Base-by-base conservation (phyloP, 352 stramenopile genomes). In the Phytophthora pisi region DNA sequence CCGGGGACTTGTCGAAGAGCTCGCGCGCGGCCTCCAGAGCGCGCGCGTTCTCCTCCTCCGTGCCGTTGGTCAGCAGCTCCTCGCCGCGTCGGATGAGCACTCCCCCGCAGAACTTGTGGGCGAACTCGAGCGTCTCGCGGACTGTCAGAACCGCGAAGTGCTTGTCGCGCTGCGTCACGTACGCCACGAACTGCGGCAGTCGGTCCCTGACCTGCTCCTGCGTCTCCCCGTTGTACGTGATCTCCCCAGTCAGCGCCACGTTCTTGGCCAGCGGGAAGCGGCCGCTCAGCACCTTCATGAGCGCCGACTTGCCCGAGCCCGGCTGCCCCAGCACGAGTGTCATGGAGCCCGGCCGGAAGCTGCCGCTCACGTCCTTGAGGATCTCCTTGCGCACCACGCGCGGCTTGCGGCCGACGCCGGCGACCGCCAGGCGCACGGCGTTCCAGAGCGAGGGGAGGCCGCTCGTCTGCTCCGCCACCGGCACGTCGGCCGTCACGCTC, bases 251-350 rank as follows among this genome's bases (percentile, higher is more conserved):
- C 10, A 80, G n/a, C 4, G 20, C 50, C 47, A 81, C 65, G 51
- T 64, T 79, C 51, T 72, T 72, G 30, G 52, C 28, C 45, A 66
- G 36, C 7, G 62, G 64, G 58, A 84, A 81, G 4, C 72, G 67
- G 1, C 71, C 71, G 51, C 57, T 70, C 23, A 84, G 67, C 18
- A 79, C 54, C 55, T 84, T 80, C 53, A 84, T 72, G 11, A 82
- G 62, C 40, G 76, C 60, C 13, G 73, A 81, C 51, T 84, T 81
- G 54, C 73, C 76, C 0, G 76, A 78, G 15, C 59, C 62, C 4
- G 77, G 74, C 61, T 82, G 71, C 2, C 77, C 77, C 16, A 82
- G 64, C 30, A 82, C 71, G 43, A 84, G 72, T 38, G 77, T 84
- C 67, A 79, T 82, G 11, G 62, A 69, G 8, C 74, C 62, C 1